A percentile compares a stretch with the other conserved stretches of the same genome.
Evolutionary conservation across 805 yeast species (phyloP).

Genomic region (Candida tallmaniae): DNA sequence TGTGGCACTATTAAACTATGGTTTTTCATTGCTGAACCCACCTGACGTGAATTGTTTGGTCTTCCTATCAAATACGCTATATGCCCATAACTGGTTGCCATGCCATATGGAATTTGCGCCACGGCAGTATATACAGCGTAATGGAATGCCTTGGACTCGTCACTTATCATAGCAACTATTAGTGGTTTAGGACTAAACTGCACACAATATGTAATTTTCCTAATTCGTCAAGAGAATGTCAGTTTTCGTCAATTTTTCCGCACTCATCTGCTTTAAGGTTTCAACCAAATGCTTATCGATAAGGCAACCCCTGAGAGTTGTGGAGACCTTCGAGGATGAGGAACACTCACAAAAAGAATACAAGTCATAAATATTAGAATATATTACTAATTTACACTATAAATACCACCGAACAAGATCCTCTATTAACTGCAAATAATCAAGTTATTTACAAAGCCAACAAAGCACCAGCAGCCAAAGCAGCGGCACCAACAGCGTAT

Average conservation of each 20-base stretch:
- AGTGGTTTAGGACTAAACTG: no score
- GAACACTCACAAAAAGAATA: neutral
- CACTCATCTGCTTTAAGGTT: no score
- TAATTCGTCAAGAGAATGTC: no score
- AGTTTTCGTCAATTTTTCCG: no score
- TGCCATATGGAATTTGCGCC: slow-evolving; percentile 53
- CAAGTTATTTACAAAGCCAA: slow-evolving; percentile 13
- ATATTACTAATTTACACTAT: slow-evolving; percentile 9
- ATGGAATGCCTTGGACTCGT: slow-evolving; percentile 55
- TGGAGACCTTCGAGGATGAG: neutral
- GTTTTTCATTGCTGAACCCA: slow-evolving; percentile 65
- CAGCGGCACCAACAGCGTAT: slow-evolving; percentile 19
- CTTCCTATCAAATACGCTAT: slow-evolving; percentile 58
- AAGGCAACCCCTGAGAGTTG: no score
- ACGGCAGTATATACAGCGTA: slow-evolving; percentile 55
- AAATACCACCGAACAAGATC: slow-evolving; percentile 3
- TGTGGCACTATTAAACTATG: slow-evolving; percentile 14
- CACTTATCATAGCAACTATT: slow-evolving; percentile 18
- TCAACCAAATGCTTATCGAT: no score
- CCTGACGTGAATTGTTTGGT: slow-evolving; percentile 70
- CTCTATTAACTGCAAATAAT: neutral
- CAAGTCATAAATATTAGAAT: neutral
- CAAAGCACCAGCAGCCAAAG: slow-evolving; percentile 20
- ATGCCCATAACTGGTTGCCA: slow-evolving; percentile 71
- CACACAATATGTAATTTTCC: no score